phyloP scores from a whole-genome alignment of 257 asterid genomes.

The Solanum sejunctum region DNA sequence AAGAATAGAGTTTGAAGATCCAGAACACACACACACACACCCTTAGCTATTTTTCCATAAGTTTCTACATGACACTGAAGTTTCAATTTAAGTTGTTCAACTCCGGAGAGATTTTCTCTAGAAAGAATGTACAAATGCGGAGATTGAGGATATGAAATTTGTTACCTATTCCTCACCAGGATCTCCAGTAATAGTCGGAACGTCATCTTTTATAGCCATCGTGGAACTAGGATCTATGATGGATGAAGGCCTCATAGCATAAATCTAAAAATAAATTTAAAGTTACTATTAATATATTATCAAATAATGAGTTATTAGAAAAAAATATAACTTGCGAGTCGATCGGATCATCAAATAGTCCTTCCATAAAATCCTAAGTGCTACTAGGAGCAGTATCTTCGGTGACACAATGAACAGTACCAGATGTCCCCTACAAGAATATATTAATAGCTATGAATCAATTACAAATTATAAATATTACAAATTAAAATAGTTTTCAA shows the following conservation, averaged over 20 bases:
- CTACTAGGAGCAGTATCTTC: not conserved
- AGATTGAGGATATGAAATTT: too few relatives aligned
- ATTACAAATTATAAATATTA: too few relatives aligned
- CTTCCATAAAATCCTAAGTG: not conserved
- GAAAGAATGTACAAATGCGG: too few relatives aligned
- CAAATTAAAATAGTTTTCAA: too few relatives aligned
- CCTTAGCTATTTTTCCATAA: not conserved
- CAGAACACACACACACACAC: too few relatives aligned
- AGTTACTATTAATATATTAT: too few relatives aligned
- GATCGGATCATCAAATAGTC: not conserved
- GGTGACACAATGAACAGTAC: not conserved
- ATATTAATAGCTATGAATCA: not conserved
- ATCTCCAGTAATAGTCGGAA: too few relatives aligned
- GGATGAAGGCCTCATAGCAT: not conserved
- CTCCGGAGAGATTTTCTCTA: not conserved
- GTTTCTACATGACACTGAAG: not conserved
- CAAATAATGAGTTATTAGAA: too few relatives aligned
- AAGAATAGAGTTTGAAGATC: too few relatives aligned
- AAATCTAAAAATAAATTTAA: too few relatives aligned
- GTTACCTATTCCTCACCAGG: too few relatives aligned
- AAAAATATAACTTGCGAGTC: not conserved
- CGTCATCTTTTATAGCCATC: not conserved
- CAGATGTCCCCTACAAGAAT: not conserved
- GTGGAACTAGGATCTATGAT: not conserved
- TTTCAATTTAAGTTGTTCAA: not conserved